A percentile compares a stretch with the other conserved stretches of the same genome.
phyloP scores from a whole-genome alignment of 2,329 filamentous ascomycete species.

The Nothomitra cinnamomea region DNA sequence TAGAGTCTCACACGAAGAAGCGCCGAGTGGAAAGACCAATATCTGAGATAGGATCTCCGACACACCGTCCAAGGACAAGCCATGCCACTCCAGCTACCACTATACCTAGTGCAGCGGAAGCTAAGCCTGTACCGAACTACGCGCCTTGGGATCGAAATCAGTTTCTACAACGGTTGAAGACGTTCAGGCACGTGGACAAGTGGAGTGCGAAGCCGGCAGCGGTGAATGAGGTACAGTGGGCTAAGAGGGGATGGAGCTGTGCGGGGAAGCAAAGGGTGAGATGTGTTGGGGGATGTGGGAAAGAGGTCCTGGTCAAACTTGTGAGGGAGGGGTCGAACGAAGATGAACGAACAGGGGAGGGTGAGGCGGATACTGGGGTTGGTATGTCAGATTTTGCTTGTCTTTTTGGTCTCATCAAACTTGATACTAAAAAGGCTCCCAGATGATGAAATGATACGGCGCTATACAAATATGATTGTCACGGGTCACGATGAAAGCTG shows the following conservation, averaged over 20 bases:
- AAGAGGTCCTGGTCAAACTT: slow-evolving; percentile 68
- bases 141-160: slow-evolving; percentile 71
- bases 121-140: slow-evolving; percentile 43
- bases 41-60: slow-evolving; percentile 10
- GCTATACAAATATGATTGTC: slow-evolving; percentile 57
- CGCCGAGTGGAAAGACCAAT: slow-evolving; percentile 15
- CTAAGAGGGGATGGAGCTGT: slow-evolving; percentile 82
- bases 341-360: slow-evolving; percentile 38
- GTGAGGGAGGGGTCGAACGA: slow-evolving; percentile 38
- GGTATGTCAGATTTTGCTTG: slow-evolving; percentile 8
- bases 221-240: slow-evolving; percentile 86
- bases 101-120: neutral
- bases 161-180: slow-evolving; percentile 65
- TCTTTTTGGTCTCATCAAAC: neutral
- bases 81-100: neutral
- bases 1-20: slow-evolving; percentile 13
- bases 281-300: slow-evolving; percentile 65
- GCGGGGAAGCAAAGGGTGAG: slow-evolving; percentile 67
- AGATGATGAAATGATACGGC: slow-evolving; percentile 48
- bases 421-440: neutral
- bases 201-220: slow-evolving; percentile 86
- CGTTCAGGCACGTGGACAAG: slow-evolving; percentile 77
- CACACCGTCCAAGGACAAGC: neutral
- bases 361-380: slow-evolving; percentile 21
- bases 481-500: slow-evolving; percentile 66